Base-by-base conservation (phyloP, 345 rosid species). In the Barbarea vulgaris region DNA sequence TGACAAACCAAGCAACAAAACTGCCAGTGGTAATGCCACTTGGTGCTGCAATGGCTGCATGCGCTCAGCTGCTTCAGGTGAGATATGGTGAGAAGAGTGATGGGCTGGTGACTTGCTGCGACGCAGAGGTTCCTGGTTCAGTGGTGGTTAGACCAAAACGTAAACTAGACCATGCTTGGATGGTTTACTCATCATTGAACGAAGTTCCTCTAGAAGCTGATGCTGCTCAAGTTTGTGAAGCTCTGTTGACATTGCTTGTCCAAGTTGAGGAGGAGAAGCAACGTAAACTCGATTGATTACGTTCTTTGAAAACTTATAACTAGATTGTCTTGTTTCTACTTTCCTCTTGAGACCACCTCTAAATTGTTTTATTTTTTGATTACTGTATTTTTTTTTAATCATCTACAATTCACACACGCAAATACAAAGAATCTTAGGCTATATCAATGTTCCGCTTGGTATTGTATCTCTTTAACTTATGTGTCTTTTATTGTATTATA, bases 11-110 rank as follows among this genome's bases (percentile, higher is more conserved):
- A 67, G 77, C 89, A 0, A 52, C 98, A 5, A 87, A 87, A 78
- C 85, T 95, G 24, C 98, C 98, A 0, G 96, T 95, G 54, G 85
- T 95, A 22, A 86, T 90, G 73, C 99, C 96, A 21, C 89, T 95
- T 1, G 91, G 96, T 59, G 99, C 99, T 58, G 97, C 91, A 36
- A 95, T 92, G 97, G 96, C 99, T 64, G 97, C 99, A 21, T 95
- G 99, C 34, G 99, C 98, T 7, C 97, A 86, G 86, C 83, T 92
- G 51, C 87, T 92, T 31, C 93, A 88, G 62, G 78, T 84, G 50
- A 83, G 98, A 82, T 92, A 95, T 21, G 89, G 91, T 0, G 94
- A 95, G 75, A 93, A 95, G 83, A 89, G 97, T 2, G 97, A 95
- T 2, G 99, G 99, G 19, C 89, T 95, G 0, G 99, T 92, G 72